Evolutionary conservation across 129 eudicot genomes (phyloP).

Genomic region (Artemisia tridentata): DNA sequence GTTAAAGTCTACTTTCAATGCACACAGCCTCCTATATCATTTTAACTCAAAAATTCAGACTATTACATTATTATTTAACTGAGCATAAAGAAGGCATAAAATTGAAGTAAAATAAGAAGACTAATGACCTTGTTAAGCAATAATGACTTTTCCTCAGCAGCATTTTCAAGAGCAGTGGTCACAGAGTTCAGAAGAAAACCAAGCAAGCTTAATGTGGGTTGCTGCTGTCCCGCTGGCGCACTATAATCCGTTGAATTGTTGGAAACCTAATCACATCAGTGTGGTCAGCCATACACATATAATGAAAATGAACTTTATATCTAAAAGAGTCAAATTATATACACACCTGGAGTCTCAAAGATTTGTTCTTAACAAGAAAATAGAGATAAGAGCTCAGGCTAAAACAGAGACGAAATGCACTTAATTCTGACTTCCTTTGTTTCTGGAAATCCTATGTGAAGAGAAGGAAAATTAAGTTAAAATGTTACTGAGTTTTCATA

Average conservation of each 20-base stretch:
- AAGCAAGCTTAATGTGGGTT: conserved; percentile 74
- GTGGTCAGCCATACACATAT: conserved; percentile 8
- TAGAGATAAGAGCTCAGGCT: conserved; percentile 91
- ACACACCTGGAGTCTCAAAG: conserved; percentile 72
- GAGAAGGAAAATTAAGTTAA: not conserved
- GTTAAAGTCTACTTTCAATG: no score
- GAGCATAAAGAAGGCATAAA: no score
- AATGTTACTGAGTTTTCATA: not conserved
- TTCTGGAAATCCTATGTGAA: conserved; percentile 36
- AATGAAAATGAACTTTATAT: not conserved
- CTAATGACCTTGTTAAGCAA: conserved; percentile 79
- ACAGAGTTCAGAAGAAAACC: conserved; percentile 59
- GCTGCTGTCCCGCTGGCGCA: conserved; percentile 57
- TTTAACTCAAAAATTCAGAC: no score
- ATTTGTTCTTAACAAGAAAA: conserved; percentile 77
- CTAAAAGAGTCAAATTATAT: not conserved
- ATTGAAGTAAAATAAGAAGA: not conserved
- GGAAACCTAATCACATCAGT: conserved; percentile 47
- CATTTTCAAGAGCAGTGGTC: conserved; percentile 79
- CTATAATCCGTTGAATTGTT: conserved; percentile 43
- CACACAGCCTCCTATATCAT: no score
- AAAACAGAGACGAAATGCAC: conserved; percentile 69
- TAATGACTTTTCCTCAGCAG: conserved; percentile 75
- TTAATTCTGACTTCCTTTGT: conserved; percentile 62
- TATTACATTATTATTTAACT: no score